Base-by-base conservation (phyloP, 2,329 filamentous ascomycete genomes). In the Aspergillus quadrilineatus region DNA sequence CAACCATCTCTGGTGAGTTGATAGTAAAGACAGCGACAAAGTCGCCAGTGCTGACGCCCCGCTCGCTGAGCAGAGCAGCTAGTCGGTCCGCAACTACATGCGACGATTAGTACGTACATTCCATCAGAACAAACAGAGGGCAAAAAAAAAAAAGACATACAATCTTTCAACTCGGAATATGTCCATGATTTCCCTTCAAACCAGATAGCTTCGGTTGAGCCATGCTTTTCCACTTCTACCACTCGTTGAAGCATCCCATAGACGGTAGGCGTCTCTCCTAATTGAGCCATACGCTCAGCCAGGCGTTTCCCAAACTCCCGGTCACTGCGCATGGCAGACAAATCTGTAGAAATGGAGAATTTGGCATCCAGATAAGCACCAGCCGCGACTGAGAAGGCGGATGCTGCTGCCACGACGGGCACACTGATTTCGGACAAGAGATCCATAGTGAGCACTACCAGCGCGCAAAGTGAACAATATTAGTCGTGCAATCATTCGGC, bases 1-100 rank as follows among this genome's bases (percentile, higher is more conserved):
- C 68, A 1, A 79, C 70, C 76, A 80, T 79, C 59, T 80, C 79
- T 0, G 77, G 78, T 0, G 77, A 80, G 58, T 81, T 81, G 10
- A 71, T 76, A 47, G 73, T 78, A 65, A 79, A 81, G 1, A 80
- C 71, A 4, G 72, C 77, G 14, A 81, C 73, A 44, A 73, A 73
- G 56, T 80, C 77, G 2, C 74, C 73, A 0, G 69, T 52, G 29
- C 65, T 63, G 12, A 80, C 63, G 8, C 69, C 74, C 50, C 72
- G 68, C 4, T 61, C 62, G 50, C 74, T 69, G 28, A 80, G 64
- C 28, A 77, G 65, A 12, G 72, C 70, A n/a, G 77, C 77, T 53
- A 80, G 66, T 47, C 73, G 71, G 57, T 78, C 73, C 48, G 75
- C 75, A 60, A 77, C 77, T 78, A 58, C 15, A 34, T 12, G 6